Base-by-base conservation (phyloP, 257 asterid genomes). In the Lavandula angustifolia region DNA sequence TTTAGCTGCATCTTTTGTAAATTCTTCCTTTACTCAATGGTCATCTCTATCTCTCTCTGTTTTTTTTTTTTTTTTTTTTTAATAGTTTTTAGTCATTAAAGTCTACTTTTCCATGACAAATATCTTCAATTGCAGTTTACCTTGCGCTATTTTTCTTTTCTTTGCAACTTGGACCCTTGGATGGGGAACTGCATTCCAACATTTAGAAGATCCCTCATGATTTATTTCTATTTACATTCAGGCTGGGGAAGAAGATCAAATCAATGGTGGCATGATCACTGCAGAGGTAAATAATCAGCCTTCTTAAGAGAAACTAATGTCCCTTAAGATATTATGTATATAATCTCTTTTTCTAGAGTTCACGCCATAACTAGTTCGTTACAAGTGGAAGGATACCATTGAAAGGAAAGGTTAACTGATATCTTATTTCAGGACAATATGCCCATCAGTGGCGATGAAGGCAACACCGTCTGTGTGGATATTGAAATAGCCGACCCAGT, bases 241-340 rank as follows among this genome's bases (percentile, higher is more conserved):
- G 94, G 94, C 6, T 66, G 75, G 55, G 43, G 86, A 81, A 71
- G 85, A 78, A 71, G 85, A 78, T 76, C 88, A 85, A 31, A 68
- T 72, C 13, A 72, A 80, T 66, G 95, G 84, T 27, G 86, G 81
- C 70, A 82, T 79, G 64, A 66, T 81, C 60, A 67, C 77, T 31
- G 85, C 79, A 17, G 86, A 84, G 92, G 96, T 85, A 81, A 40
- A 14, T 32, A 29, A 7, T 48, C 27, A 22, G 32, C 32, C 18
- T 34, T 46, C 48, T 6, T 40, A 32, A 31, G 17, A 6, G 18
- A 35, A 50, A 33, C 60, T 17, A 4, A 14, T 1, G 37, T 10
- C 22, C 43, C 38, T 55, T 38, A n/a, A 44, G 64, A 71, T 62
- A 29, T 44, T 34, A 50, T n/a, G 3, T 40, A 44, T 9, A 34